Percentiles rank a stretch among this genome's conserved stretches.
These are phyloP conservation scores for Fusarium foetens DNA, from an alignment of 2,329 filamentous ascomycete genomes.

Conservation along the genomic window DNA sequence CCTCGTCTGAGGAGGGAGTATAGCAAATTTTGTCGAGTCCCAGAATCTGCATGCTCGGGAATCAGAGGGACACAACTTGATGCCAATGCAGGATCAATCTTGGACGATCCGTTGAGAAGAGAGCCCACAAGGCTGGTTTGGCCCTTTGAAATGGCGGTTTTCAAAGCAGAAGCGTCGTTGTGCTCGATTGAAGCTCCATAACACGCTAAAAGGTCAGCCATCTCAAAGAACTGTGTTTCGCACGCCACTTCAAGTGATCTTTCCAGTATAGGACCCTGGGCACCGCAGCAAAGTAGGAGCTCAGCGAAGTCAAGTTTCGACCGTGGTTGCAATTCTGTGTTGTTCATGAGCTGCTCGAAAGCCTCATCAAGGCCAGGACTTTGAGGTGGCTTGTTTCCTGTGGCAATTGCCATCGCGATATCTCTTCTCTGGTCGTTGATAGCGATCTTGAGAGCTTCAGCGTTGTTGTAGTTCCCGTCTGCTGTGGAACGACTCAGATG, in stretches of 20 bases:
- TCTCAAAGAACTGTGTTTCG: conserved; percentile 61
- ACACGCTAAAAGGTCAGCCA: conserved; percentile 63
- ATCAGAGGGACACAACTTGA: conserved; percentile 62
- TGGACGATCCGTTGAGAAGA: conserved; percentile 57
- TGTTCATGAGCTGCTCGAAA: conserved; percentile 59
- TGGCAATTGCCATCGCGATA: conserved; percentile 64
- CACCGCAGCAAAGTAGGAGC: conserved; percentile 67
- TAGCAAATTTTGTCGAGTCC: conserved; percentile 58
- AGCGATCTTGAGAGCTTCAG: conserved; percentile 62
- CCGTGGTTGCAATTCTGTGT: conserved; percentile 57
- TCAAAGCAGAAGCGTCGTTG: conserved; percentile 60
- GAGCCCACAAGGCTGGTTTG: conserved; percentile 59
- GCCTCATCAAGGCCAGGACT: conserved; percentile 60
- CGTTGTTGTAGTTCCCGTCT: conserved; percentile 63
- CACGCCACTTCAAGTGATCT: conserved; percentile 61
- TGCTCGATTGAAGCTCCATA: conserved; percentile 67
- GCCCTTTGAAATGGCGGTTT: conserved; percentile 58
- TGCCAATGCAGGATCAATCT: conserved; percentile 56
- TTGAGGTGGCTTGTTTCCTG: conserved; percentile 63
- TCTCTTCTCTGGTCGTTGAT: conserved; percentile 62
- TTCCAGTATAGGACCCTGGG: conserved; percentile 61
- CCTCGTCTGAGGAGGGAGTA: conserved; percentile 61
- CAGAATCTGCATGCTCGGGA: conserved; percentile 57
- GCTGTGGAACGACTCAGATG: conserved; percentile 63
- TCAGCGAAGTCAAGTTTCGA: conserved; percentile 65